Base-by-base conservation (phyloP, 768 basidiomycete species). In the Lactarius indigo region DNA sequence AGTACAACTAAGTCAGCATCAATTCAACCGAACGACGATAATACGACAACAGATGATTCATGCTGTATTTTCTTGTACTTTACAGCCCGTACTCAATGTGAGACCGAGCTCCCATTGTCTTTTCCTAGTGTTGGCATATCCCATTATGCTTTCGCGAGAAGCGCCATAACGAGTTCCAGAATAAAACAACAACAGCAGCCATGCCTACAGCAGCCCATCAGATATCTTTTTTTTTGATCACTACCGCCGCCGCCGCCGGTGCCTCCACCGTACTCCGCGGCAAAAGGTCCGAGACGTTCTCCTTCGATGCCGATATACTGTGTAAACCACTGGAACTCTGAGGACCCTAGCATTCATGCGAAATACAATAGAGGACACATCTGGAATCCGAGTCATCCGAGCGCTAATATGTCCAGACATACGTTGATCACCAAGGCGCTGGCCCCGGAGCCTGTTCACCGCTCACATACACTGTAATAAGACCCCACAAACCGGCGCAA, bases 201-300 rank as follows among this genome's bases (percentile, higher is more conserved):
- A 59, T 59, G 37, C 5, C 37, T 59, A 41, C 59, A 61, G 18
- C 26, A 18, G 17, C 55, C 30, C 55, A 66, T 54, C 59, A 52
- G 26, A 23, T 33, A 57, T 23, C 42, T 42, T 57, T 26, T 58
- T 58, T 18, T 58, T 33, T 50, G 44, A 66, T 63, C 65, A 41
- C 28, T 23, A 10, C 58, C 58, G 39, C 59, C 50, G 42, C 64
- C 64, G 65, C 56, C 60, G 56, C 57, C 30, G 39, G 23, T 60
- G 56, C 56, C 60, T 44, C 52, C 37, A 50, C 20, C 61, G 57
- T 26, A 62, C 56, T 62, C 66, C 66, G 66, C 66, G 66, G 66
- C 56, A 56, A 18, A 54, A 56, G 44, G 37, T 58, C 47, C 65
- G 56, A 59, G 44, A 47, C 35, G 5, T 35, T 15, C 42, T 50